Base-by-base conservation (phyloP, 768 basidiomycete species). In the Auricularia sp. region DNA sequence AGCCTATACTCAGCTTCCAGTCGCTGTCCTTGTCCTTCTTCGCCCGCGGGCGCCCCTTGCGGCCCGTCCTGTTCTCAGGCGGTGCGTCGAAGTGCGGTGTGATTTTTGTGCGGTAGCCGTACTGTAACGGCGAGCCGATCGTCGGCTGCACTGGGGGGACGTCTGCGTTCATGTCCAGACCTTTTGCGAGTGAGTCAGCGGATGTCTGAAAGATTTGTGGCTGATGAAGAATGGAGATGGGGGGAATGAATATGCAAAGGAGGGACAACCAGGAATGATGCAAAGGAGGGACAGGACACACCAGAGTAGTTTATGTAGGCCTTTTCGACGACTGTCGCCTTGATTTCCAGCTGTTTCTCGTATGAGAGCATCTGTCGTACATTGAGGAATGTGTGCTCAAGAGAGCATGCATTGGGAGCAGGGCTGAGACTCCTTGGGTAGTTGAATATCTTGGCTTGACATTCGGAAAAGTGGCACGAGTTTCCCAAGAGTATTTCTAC, bases 1-100 rank as follows among this genome's bases (percentile, higher is more conserved):
- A 98, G 0, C 96, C 95, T 51, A 98, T 95, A 54, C 86, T 84
- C 29, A 94, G 75, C 85, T 92, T 92, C 74, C 76, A 78, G 36
- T 66, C 66, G 65, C 68, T 69, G 68, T 67, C 58, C 37, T 61
- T 44, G 13, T 62, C 68, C 45, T 66, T 65, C 61, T 69, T 68
- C 3, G 13, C 66, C 11, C n/a, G 36, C 58, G 18, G 42, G n/a
- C 14, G 36, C 7, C 56, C 56, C 33, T 35, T 35, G 11, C 56
- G 24, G 18, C 29, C 29, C 63, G 69, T 71, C 14, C 68, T 61
- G 37, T 72, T 70, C 64, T 80, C 85, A 1, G 84, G 82, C 0
- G 93, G 87, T 0, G 86, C 82, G 29, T 94, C 91, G 67, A 98
- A 98, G 73, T 99, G 97, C 0, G 97, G 97, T 0, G 97, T 98